Base-by-base conservation (phyloP, 345 rosid species). In the Pugionium dolabratum region DNA sequence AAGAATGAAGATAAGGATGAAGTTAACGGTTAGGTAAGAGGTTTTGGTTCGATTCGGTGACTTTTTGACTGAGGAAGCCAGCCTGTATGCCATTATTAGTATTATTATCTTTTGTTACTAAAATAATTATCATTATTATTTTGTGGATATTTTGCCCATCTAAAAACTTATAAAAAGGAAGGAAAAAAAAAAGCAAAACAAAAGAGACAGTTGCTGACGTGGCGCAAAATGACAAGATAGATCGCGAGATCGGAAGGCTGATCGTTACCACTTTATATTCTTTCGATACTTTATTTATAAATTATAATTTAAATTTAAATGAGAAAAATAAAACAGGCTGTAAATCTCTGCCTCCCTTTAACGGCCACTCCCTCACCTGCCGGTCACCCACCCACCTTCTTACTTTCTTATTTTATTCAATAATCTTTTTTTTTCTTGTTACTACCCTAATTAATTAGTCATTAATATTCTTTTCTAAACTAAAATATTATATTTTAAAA, bases 21-120 rank as follows among this genome's bases (percentile, higher is more conserved):
- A 73, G 62, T 53, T 49, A 79, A 80, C 82, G 82, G 85, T 80
- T 85, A 74, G 82, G 79, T 70, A 57, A 30, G 71, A 73, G 51
- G 70, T 70, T 64, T 70, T 75, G 65, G 74, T 69, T 69, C 66
- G 74, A 64, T 75, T 68, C 62, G 65, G 64, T 76, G 80, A 74
- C 71, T 64, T 71, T 87, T 87, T 81, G 89, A 88, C 91, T 40
- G 80, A 57, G 74, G 68, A 67, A 46, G 85, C 91, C 91, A 88
- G 91, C 79, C 95, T 88, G 95, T 84, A 72, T 11, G 6, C 55
- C 95, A 85, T 64, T 80, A 61, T 78, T 64, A 72, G 37, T 55
- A 55, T 42, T 54, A 6, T 56, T 51, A 35, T 58, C 64, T 39
- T 51, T 64, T 74, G 2, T 31, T 56, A 47, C 62, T 61, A 37